These are phyloP conservation scores for Quercus bicolor DNA, from an alignment of 306 rosid species.

Conservation along the genomic window DNA sequence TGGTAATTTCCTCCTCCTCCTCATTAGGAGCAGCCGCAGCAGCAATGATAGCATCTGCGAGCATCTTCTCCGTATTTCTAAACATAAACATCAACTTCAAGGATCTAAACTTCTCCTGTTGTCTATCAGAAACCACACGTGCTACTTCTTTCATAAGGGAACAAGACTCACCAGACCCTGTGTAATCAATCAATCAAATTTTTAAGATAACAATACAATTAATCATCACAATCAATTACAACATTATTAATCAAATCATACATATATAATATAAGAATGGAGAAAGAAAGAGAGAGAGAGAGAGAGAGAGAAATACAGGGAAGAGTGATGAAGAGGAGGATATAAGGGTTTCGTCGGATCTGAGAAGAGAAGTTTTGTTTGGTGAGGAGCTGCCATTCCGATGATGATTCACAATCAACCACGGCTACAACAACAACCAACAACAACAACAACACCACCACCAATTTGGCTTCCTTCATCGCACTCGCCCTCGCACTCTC, in stretches of 20 bases:
- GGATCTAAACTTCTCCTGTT: conserved; percentile 36
- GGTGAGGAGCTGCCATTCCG: conserved; percentile 75
- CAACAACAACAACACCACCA: neutral
- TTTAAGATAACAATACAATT: no score
- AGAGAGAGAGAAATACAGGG: conserved; percentile 52
- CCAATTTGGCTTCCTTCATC: neutral
- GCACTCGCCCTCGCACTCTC: neutral
- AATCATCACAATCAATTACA: no score
- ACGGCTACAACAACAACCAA: neutral
- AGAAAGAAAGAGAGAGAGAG: neutral
- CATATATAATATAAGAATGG: neutral
- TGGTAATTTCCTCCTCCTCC: conserved; percentile 46
- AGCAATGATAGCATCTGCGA: conserved; percentile 64
- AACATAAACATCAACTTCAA: conserved; percentile 59
- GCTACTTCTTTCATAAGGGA: conserved; percentile 63
- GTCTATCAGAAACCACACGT: conserved; percentile 18
- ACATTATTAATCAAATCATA: no score
- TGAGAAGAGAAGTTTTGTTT: conserved; percentile 79
- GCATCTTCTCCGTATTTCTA: conserved; percentile 51
- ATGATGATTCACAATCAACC: conserved; percentile 23
- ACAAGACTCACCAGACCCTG: conserved; percentile 94
- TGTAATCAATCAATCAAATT: no score
- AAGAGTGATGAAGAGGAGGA: conserved; percentile 66
- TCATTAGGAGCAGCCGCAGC: neutral
- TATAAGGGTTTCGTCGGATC: conserved; percentile 72